A percentile compares a stretch with the other conserved stretches of the same genome.
Conservation (phyloP, 257 asterid genomes). For the Ophiorrhiza pumila region DNA sequence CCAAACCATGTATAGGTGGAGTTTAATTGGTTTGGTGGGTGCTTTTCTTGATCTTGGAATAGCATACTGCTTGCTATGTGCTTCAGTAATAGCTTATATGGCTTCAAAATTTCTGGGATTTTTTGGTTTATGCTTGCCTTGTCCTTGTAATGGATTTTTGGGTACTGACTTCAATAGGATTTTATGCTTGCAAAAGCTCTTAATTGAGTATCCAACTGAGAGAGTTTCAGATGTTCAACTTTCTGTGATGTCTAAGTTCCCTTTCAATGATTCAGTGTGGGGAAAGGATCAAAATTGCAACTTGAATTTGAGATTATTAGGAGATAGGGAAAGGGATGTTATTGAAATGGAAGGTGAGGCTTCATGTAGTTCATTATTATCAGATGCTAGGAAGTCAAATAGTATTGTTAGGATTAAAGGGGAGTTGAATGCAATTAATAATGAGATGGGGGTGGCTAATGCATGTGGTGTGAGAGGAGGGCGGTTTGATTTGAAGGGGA, state of each 20-base stretch:
- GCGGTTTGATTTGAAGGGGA: constrained; percentile 62
- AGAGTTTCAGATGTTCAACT: constrained; percentile 54
- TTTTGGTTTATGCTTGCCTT: constrained; percentile 66
- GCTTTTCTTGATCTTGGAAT: constrained; percentile 85
- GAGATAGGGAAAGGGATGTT: constrained; percentile 35
- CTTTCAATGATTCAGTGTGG: constrained; percentile 43
- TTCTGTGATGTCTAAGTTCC: constrained; percentile 53
- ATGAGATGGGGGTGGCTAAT: constrained; percentile 10
- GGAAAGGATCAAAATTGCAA: constrained; percentile 19
- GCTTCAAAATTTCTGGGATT: constrained; percentile 63
- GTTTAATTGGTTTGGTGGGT: constrained; percentile 61
- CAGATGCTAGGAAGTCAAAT: constrained; percentile 37
- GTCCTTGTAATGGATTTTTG: constrained; percentile 67
- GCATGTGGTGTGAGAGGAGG: constrained; percentile 24
- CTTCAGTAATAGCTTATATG: constrained; percentile 57
- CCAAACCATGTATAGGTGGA: constrained; percentile 57
- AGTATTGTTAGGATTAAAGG: constrained; percentile 22
- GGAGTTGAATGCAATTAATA: constrained; percentile 16
- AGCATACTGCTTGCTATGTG: constrained; percentile 67
- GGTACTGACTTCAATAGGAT: constrained; percentile 29
- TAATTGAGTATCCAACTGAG: constrained; percentile 59
- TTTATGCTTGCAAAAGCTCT: constrained; percentile 51
- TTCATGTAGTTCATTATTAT: constrained; percentile 51
- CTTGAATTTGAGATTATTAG: constrained; percentile 25
- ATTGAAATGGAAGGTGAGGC: constrained; percentile 59